Percentiles rank a stretch among this genome's conserved stretches.
Evolutionary conservation across 2,329 filamentous ascomycete genomes (phyloP).

Genomic region (Neophaeococcomyces mojaviensis): DNA sequence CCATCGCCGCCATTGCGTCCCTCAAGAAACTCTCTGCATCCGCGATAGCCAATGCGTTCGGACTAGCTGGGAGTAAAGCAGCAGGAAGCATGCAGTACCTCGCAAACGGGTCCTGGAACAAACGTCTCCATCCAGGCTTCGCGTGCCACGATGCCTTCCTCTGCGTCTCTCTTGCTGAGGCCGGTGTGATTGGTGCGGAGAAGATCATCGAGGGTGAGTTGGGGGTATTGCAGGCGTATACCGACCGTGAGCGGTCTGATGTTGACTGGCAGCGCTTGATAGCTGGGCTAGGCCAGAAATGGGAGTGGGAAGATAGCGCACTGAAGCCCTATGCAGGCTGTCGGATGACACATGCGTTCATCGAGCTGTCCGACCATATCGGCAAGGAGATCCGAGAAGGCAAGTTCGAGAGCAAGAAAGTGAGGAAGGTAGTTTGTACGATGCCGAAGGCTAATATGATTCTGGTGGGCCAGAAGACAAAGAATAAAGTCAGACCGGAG

Average conservation of each 20-base stretch:
- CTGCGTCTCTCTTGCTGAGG: constrained; percentile 29
- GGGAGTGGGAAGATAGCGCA: constrained; percentile 20
- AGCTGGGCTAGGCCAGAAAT: constrained; percentile 12
- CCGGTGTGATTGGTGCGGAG: constrained; percentile 25
- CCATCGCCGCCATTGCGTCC: constrained; percentile 27
- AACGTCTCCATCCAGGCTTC: constrained; percentile 33
- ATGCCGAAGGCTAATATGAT: constrained; percentile 11
- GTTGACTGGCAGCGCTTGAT: constrained; percentile 7
- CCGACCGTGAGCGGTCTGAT: constrained; percentile 14
- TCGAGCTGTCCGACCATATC: constrained; percentile 16
- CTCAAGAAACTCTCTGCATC: constrained; percentile 24
- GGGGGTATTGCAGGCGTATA: constrained; percentile 20
- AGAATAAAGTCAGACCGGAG: constrained; percentile 29
- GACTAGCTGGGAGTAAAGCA: constrained; percentile 31
- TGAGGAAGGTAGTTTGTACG: not conserved
- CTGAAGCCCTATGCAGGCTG: constrained; percentile 21
- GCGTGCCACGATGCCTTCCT: constrained; percentile 33
- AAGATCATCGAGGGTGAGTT: constrained; percentile 20
- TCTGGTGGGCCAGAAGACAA: constrained; percentile 27
- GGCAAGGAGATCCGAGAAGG: constrained; percentile 5
- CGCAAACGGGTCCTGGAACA: constrained; percentile 33
- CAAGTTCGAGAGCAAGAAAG: constrained; percentile 1
- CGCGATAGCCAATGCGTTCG: constrained; percentile 29
- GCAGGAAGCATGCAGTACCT: constrained; percentile 34
- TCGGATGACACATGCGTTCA: constrained; percentile 21